These are phyloP conservation scores for Mycena epipterygia DNA, from an alignment of 768 basidiomycete genomes.

Conservation along the genomic window DNA sequence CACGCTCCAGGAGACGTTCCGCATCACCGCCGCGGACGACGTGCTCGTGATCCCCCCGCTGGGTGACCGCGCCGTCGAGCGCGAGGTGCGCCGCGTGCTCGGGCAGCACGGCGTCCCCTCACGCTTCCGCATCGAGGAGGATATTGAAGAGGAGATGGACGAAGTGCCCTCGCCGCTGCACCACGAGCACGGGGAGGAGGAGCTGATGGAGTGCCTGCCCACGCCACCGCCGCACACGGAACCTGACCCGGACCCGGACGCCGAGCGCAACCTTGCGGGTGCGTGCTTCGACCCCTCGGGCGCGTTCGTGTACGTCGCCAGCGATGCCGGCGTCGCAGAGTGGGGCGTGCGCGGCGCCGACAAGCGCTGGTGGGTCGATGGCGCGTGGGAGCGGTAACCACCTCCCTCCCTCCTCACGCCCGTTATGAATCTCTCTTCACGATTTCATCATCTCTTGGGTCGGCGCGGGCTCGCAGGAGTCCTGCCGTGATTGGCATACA, in stretches of 20 bases:
- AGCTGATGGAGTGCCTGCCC: slow-evolving; percentile 31
- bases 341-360: slow-evolving; percentile 82
- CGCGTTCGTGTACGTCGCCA: slow-evolving; percentile 76
- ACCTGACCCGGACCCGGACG: slow-evolving; percentile 39
- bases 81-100: slow-evolving; percentile 69
- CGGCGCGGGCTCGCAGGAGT: background rate
- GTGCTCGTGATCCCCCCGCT: slow-evolving; percentile 69
- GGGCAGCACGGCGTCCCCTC: slow-evolving; percentile 62
- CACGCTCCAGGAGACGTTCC: slow-evolving; percentile 71
- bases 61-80: slow-evolving; percentile 68
- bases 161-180: slow-evolving; percentile 40
- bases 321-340: slow-evolving; percentile 76
- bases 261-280: slow-evolving; percentile 74
- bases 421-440: too few relatives aligned
- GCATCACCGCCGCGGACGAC: slow-evolving; percentile 56
- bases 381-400: slow-evolving; percentile 52
- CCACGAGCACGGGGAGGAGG: slow-evolving; percentile 2
- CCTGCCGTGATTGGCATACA: too few relatives aligned
- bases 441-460: too few relatives aligned
- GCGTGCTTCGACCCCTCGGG: slow-evolving; percentile 82
- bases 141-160: slow-evolving; percentile 41
- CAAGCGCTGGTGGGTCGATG: slow-evolving; percentile 79
- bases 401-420: background rate
- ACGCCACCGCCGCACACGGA: slow-evolving; percentile 42
- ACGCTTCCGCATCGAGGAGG: slow-evolving; percentile 39